phyloP scores from a whole-genome alignment of 306 rosid genomes.

The Dryas drummondii region DNA sequence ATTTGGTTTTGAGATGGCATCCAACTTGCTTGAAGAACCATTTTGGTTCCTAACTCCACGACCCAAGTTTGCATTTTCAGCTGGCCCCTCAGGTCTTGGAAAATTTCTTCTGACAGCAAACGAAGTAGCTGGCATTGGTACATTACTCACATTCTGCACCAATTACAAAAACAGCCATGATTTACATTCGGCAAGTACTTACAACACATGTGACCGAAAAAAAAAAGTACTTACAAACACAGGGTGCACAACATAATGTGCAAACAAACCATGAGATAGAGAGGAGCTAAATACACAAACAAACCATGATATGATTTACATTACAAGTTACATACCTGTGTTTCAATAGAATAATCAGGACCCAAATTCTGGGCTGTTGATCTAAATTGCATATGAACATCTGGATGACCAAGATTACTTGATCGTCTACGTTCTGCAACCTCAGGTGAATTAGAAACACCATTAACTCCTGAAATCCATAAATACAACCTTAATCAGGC shows the following conservation, averaged over 20 bases:
- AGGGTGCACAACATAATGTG: neutral
- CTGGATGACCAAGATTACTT: constrained; percentile 14
- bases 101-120: neutral
- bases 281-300: neutral
- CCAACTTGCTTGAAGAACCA: constrained; percentile 25
- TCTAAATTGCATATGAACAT: constrained; percentile 37
- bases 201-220: no score
- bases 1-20: constrained; percentile 1
- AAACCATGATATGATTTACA: constrained; percentile 8
- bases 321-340: constrained; percentile 44
- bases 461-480: constrained; percentile 14
- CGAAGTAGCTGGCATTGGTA: constrained; percentile 25
- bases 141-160: constrained; percentile 45
- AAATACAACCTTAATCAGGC: neutral
- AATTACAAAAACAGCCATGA: neutral
- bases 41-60: constrained; percentile 9
- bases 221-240: neutral
- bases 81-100: neutral
- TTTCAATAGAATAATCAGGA: constrained; percentile 31
- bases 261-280: neutral
- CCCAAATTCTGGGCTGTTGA: constrained; percentile 37
- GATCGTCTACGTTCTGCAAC: neutral
- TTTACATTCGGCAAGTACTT: neutral
- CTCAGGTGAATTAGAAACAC: constrained; percentile 4
- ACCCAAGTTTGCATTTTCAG: constrained; percentile 5